Conservation (phyloP, 345 rosid genomes). For the Populus tremula region DNA sequence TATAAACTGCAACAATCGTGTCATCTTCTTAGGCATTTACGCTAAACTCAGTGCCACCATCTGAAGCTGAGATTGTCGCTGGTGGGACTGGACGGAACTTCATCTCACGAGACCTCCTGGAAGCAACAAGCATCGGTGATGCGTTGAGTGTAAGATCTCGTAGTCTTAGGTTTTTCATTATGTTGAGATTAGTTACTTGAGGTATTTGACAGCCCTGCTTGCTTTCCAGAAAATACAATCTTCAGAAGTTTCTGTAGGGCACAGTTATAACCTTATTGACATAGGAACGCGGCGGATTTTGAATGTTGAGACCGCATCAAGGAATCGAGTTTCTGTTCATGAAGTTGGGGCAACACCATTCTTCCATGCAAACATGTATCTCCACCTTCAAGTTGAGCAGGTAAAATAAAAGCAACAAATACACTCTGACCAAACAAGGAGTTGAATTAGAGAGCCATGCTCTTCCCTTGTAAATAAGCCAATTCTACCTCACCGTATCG, state of each 20-base stretch:
- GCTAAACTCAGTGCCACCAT: conserved; percentile 55
- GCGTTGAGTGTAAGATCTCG: conserved; percentile 36
- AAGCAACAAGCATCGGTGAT: conserved; percentile 48
- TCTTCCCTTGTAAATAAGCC: not conserved
- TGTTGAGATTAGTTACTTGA: not conserved
- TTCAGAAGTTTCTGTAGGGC: conserved; percentile 53
- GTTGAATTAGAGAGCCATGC: too few species aligned
- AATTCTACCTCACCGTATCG: not conserved
- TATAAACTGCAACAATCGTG: not conserved
- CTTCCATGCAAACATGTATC: conserved; percentile 67
- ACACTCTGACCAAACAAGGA: not conserved
- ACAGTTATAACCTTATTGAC: conserved; percentile 55
- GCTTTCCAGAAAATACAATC: conserved; percentile 39
- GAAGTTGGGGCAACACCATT: conserved; percentile 42
- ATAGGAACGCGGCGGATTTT: conserved; percentile 29
- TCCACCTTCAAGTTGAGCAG: conserved; percentile 56
- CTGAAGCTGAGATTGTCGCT: conserved; percentile 40
- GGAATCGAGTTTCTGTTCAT: conserved; percentile 43
- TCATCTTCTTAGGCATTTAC: conserved; percentile 43
- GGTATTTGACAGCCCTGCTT: conserved; percentile 2
- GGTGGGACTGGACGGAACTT: conserved; percentile 56
- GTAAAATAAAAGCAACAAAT: conserved; percentile 19
- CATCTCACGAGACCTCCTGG: conserved; percentile 54
- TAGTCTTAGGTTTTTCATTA: not conserved
- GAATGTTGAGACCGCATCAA: conserved; percentile 59